Conservation (phyloP, 2,329 filamentous ascomycete species). For the Hypoxylon sp. region DNA sequence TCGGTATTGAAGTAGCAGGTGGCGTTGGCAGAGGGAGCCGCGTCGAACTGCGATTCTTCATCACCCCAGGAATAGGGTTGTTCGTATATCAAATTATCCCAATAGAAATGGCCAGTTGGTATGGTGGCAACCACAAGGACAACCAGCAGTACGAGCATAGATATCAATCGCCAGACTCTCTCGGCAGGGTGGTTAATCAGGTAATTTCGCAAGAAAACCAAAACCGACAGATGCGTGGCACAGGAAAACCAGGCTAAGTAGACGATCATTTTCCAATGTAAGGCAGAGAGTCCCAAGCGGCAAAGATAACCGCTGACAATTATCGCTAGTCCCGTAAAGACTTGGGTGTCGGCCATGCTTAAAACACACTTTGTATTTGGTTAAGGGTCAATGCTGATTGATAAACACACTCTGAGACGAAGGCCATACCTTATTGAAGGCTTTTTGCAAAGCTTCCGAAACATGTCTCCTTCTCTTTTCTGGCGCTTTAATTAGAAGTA, state of each 20-base stretch:
- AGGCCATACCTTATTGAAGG: background rate
- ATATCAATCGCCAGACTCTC: background rate
- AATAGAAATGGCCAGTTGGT: background rate
- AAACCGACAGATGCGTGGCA: constrained; percentile 3
- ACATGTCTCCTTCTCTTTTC: background rate
- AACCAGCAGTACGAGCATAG: background rate
- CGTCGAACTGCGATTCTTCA: background rate
- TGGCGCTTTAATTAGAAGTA: background rate
- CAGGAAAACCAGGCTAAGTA: constrained; percentile 14
- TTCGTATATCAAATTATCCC: background rate
- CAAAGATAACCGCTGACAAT: background rate
- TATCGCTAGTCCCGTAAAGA: background rate
- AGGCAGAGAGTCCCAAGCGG: background rate
- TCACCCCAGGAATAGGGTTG: background rate
- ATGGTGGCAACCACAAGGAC: background rate
- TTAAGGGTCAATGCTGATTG: background rate
- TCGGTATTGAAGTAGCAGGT: background rate
- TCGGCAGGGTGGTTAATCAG: constrained; percentile 1
- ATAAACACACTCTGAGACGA: background rate
- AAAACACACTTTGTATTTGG: background rate
- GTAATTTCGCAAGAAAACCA: constrained; percentile 9
- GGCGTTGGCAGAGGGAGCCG: background rate
- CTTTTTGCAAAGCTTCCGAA: background rate
- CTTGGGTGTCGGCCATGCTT: background rate
- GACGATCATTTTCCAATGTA: constrained; percentile 14